A percentile compares a stretch with the other conserved stretches of the same genome.
Conservation (phyloP, 257 asterid species). For the Fraxinus cuspidata region DNA sequence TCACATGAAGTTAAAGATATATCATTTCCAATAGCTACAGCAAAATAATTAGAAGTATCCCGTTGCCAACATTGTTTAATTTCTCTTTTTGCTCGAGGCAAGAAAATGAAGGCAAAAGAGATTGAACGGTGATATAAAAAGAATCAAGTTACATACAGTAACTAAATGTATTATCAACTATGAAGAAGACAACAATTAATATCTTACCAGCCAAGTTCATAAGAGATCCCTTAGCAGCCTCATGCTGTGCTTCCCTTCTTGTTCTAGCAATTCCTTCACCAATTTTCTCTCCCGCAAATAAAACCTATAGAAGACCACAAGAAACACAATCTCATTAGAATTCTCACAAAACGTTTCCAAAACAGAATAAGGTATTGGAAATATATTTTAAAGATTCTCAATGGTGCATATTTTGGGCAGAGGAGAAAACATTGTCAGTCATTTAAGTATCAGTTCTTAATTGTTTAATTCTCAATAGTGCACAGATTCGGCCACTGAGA, state of each 20-base stretch:
- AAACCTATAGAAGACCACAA: conserved; percentile 56
- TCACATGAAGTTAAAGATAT: neutral
- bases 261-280: conserved; percentile 88
- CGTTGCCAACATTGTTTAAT: conserved; percentile 11
- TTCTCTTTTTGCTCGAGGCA: conserved; percentile 6
- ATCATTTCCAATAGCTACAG: neutral
- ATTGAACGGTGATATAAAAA: neutral
- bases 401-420: neutral
- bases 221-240: conserved; percentile 84
- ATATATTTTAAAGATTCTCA: neutral
- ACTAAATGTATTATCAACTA: conserved; percentile 19
- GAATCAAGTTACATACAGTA: neutral
- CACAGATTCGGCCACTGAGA: neutral
- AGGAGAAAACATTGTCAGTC: neutral
- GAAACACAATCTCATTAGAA: conserved; percentile 19
- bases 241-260: conserved; percentile 84
- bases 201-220: conserved; percentile 75
- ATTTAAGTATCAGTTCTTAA: neutral
- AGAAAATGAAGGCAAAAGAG: conserved; percentile 10
- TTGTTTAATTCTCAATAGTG: conserved; percentile 14
- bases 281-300: conserved; percentile 84
- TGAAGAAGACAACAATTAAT: conserved; percentile 25
- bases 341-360: neutral
- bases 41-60: neutral
- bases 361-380: conserved; percentile 20